Evolutionary conservation across 75 land plant genomes (phyloP).

Genomic region (Cunninghamia lanceolata): DNA sequence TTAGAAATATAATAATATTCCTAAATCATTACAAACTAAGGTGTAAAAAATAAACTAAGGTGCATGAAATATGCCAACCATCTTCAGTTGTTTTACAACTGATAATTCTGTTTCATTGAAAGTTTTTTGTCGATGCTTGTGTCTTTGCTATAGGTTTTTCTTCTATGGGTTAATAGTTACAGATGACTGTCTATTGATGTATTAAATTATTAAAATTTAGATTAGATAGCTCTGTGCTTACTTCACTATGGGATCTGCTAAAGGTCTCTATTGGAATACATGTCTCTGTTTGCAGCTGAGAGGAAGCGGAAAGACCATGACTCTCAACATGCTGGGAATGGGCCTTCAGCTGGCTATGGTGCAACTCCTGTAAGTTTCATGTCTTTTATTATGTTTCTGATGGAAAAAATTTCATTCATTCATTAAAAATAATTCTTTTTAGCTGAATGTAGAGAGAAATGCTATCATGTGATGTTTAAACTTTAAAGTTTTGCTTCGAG

Average conservation of each 20-base stretch:
- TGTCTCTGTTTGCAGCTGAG: neutral
- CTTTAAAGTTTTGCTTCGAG: neutral
- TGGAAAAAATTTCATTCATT: neutral
- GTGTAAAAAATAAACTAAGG: too few species aligned
- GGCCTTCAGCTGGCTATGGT: constrained; percentile 7
- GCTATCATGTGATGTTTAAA: neutral
- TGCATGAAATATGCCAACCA: too few species aligned
- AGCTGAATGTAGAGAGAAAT: neutral
- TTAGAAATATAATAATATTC: too few species aligned
- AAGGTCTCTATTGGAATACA: neutral
- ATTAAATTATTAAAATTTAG: neutral
- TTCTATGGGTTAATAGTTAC: neutral
- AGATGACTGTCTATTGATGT: neutral
- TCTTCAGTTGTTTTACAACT: neutral
- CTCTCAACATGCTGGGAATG: constrained; percentile 10
- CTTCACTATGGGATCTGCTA: neutral
- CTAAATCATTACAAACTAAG: too few species aligned
- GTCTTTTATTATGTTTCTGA: neutral
- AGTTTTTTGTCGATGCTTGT: neutral
- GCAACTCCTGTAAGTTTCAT: constrained; percentile 11
- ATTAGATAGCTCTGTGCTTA: neutral
- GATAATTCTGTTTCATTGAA: neutral
- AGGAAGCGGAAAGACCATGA: constrained; percentile 9
- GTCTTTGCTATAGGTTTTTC: neutral
- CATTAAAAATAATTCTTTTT: neutral